phyloP scores from a whole-genome alignment of 805 yeast species.

The Candida sithepensis region DNA sequence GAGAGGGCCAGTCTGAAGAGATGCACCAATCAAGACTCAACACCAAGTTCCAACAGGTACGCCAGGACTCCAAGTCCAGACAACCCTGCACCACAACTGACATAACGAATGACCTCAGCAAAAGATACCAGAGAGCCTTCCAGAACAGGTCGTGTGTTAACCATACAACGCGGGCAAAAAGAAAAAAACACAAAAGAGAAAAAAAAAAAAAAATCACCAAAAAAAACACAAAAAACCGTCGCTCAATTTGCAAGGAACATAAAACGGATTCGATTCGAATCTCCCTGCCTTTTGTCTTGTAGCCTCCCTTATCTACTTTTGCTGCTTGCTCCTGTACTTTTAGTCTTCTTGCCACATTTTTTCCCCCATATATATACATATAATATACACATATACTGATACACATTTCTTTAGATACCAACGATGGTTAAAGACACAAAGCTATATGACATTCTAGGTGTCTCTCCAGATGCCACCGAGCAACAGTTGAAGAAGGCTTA shows the following conservation, averaged over 20 bases:
- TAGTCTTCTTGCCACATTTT: background rate
- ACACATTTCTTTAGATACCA: background rate
- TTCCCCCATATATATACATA: background rate
- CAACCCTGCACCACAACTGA: background rate
- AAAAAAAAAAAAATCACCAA: background rate
- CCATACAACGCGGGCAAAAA: too few relatives aligned
- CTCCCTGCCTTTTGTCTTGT: too few relatives aligned
- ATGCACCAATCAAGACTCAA: too few relatives aligned
- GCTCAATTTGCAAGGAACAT: background rate
- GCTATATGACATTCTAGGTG: slow-evolving; percentile 71
- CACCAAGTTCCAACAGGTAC: too few relatives aligned
- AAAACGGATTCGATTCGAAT: too few relatives aligned
- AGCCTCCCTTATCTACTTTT: too few relatives aligned
- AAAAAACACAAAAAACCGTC: background rate
- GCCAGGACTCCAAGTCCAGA: background rate
- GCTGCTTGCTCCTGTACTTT: too few relatives aligned
- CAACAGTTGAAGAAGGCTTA: slow-evolving; percentile 77
- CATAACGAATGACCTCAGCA: background rate
- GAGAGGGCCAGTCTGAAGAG: too few relatives aligned
- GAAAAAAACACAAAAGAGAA: too few relatives aligned
- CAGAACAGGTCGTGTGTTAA: background rate
- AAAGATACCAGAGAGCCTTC: background rate
- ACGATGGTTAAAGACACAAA: slow-evolving; percentile 78
- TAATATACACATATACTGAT: background rate
- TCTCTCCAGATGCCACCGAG: slow-evolving; percentile 64